Percentiles rank a stretch among this genome's conserved stretches.
These are phyloP conservation scores for Sungouiella blattae DNA, from an alignment of 805 yeast genomes.

Conservation along the genomic window DNA sequence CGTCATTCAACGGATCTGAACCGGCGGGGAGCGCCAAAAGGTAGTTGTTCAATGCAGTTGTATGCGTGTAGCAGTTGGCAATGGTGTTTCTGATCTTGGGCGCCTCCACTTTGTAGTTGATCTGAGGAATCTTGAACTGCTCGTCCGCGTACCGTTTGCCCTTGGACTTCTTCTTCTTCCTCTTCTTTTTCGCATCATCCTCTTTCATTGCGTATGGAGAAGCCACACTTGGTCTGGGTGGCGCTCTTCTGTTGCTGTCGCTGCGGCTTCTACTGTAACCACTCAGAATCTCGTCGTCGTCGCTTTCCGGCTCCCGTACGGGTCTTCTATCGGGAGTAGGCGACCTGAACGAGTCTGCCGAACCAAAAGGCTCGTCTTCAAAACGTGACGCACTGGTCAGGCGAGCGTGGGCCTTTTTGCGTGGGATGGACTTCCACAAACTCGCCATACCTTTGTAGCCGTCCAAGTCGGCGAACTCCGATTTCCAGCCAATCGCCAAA, in stretches of 20 bases:
- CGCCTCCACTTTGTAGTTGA: slow-evolving; percentile 64
- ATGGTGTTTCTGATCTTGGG: slow-evolving; percentile 67
- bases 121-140: slow-evolving; percentile 60
- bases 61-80: slow-evolving; percentile 71
- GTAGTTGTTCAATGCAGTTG: slow-evolving; percentile 63
- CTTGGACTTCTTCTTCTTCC: slow-evolving; percentile 5
- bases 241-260: slow-evolving; percentile 6
- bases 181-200: slow-evolving; percentile 8
- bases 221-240: slow-evolving; percentile 25
- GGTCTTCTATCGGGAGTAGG: background rate
- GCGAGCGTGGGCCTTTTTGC: slow-evolving; percentile 8
- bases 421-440: slow-evolving; percentile 46
- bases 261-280: background rate
- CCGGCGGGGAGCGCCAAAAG: slow-evolving; percentile 39
- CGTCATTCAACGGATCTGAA: slow-evolving; percentile 61
- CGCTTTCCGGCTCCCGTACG: background rate
- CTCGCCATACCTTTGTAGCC: slow-evolving; percentile 48
- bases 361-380: background rate
- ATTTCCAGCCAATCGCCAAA: slow-evolving; percentile 66
- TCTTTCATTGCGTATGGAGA: slow-evolving; percentile 18
- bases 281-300: background rate
- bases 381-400: background rate
- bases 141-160: slow-evolving; percentile 38
- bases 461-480: slow-evolving; percentile 47
- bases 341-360: background rate